Conservation (phyloP, 768 basidiomycete species). For the Hypholoma fasciculare region DNA sequence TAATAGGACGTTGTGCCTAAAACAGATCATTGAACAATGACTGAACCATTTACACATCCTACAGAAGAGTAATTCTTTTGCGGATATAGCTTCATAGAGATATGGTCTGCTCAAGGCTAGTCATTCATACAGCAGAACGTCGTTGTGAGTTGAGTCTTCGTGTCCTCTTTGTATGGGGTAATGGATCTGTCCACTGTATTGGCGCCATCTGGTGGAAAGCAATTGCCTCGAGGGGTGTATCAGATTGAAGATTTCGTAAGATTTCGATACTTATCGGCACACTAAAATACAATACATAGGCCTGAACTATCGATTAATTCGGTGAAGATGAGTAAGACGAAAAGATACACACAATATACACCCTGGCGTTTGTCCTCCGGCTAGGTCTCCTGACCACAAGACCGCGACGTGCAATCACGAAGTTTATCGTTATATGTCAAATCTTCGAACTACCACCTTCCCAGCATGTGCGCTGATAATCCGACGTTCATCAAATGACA, state of each 20-base stretch:
- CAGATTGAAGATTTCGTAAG: constrained; percentile 17
- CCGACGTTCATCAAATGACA: constrained; percentile 74
- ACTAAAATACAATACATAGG: constrained; percentile 15
- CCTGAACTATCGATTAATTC: constrained; percentile 6
- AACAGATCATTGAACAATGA: constrained; percentile 14
- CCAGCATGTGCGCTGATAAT: constrained; percentile 54
- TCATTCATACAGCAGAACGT: constrained; percentile 5
- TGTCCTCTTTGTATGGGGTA: constrained; percentile 2
- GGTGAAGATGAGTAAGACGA: constrained; percentile 13
- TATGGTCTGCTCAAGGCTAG: constrained; percentile 4
- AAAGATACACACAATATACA: constrained; percentile 8
- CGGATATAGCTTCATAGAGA: constrained; percentile 14
- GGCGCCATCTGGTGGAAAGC: constrained; percentile 1
- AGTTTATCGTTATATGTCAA: constrained; percentile 44
- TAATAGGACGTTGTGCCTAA: constrained; percentile 13
- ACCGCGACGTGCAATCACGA: background rate
- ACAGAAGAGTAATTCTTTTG: constrained; percentile 4
- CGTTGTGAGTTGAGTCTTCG: constrained; percentile 10
- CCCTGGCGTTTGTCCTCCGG: background rate
- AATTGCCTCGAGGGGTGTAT: constrained; percentile 21
- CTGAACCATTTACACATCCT: constrained; percentile 6
- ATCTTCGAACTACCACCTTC: constrained; percentile 51
- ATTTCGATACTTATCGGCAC: constrained; percentile 5
- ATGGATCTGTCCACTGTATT: constrained; percentile 17
- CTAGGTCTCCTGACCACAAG: constrained; percentile 7